Conservation (phyloP, 140 eudicot genomes). For the Ambrosia hybrid region DNA sequence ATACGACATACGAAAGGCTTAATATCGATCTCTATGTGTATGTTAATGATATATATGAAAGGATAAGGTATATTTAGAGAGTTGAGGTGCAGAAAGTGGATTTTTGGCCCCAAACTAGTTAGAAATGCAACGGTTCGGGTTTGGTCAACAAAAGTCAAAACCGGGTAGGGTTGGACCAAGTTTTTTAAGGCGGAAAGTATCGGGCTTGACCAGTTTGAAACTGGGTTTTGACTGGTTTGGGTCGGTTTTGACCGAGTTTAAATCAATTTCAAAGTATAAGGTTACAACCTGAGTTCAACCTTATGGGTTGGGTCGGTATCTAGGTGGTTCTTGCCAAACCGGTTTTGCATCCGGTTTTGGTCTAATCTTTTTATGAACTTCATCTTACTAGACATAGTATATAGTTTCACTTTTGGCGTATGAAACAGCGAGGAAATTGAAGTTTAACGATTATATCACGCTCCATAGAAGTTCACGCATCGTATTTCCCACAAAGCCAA, state of each 20-base stretch:
- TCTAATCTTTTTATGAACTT: neutral
- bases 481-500: conserved; percentile 35
- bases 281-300: too few relatives aligned
- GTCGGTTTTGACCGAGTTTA: too few relatives aligned
- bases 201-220: too few relatives aligned
- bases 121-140: too few relatives aligned
- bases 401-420: conserved; percentile 12
- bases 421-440: conserved; percentile 40
- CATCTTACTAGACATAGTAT: neutral
- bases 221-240: too few relatives aligned
- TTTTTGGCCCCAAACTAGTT: too few relatives aligned
- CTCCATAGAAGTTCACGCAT: conserved; percentile 25
- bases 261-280: too few relatives aligned
- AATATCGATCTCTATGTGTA: neutral
- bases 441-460: conserved; percentile 30
- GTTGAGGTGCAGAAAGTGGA: too few relatives aligned
- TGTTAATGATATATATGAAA: neutral
- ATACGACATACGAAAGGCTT: neutral
- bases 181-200: too few relatives aligned
- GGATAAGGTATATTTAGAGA: too few relatives aligned
- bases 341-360: neutral
- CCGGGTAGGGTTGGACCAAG: neutral
- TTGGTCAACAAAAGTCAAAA: neutral
- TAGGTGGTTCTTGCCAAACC: too few relatives aligned
- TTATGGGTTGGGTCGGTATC: too few relatives aligned